These are phyloP conservation scores for Pholiota adiposa DNA, from an alignment of 1,284 basidiomycete genomes.

Conservation along the genomic window DNA sequence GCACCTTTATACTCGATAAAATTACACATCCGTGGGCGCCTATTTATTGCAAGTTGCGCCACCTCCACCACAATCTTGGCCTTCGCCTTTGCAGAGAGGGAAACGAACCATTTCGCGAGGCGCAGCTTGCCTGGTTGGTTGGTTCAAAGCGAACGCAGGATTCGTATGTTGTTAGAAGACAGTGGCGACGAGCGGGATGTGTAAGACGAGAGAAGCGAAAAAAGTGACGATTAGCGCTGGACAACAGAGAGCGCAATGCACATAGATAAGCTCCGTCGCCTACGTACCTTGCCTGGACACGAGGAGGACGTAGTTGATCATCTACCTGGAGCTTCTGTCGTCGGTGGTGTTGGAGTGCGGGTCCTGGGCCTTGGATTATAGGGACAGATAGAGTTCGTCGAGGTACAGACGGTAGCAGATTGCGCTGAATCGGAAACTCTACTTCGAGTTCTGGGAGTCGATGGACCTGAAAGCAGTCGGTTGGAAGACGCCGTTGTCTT, in stretches of 20 bases:
- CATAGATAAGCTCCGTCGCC: not conserved
- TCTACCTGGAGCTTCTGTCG: conserved; percentile 33
- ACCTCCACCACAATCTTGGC: conserved; percentile 97
- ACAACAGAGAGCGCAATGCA: too few species aligned
- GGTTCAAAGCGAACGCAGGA: not conserved
- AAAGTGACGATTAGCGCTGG: not conserved
- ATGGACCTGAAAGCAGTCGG: too few species aligned
- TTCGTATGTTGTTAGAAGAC: too few species aligned
- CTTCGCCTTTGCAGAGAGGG: conserved; percentile 87
- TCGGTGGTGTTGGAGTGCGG: too few species aligned
- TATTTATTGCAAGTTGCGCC: conserved; percentile 90
- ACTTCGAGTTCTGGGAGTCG: too few species aligned
- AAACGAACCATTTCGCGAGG: conserved; percentile 96
- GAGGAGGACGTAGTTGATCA: conserved; percentile 90
- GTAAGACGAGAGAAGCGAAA: not conserved
- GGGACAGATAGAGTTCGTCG: too few species aligned
- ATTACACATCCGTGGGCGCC: conserved; percentile 94
- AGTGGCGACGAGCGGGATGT: too few species aligned
- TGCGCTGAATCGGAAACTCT: too few species aligned
- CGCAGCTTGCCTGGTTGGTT: conserved; percentile 83
- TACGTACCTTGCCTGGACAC: conserved; percentile 85
- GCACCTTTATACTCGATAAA: conserved; percentile 95
- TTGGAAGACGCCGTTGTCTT: too few species aligned
- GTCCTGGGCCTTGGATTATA: too few species aligned
- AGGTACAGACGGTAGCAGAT: too few species aligned